Conservation (phyloP, 306 rosid species). For the Castanea sativa region DNA sequence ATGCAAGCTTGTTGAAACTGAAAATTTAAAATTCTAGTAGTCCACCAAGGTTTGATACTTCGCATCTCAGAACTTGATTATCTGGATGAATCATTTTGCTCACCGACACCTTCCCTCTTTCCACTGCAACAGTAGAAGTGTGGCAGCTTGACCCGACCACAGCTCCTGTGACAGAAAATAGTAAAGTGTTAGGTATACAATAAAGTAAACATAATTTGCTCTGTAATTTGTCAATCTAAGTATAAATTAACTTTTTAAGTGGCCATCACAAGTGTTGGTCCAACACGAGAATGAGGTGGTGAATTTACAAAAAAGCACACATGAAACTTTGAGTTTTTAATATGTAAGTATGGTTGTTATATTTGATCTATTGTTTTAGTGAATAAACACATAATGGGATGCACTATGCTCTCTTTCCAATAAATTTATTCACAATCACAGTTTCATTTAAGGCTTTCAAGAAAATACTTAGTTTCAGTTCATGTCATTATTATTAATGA, state of each 20-base stretch:
- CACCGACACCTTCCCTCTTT: conserved; percentile 26
- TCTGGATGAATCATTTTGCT: conserved; percentile 25
- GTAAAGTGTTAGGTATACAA: background rate
- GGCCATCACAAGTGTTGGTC: background rate
- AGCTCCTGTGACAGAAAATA: background rate
- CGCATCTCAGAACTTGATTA: conserved; percentile 14
- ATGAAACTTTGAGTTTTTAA: background rate
- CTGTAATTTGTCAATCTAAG: background rate
- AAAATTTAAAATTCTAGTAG: background rate
- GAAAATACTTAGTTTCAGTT: background rate
- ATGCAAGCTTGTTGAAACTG: background rate
- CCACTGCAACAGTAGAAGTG: conserved; percentile 68
- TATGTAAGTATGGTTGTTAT: background rate
- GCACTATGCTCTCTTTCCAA: background rate
- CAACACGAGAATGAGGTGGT: background rate
- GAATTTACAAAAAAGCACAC: too few species aligned
- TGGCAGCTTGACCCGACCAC: conserved; percentile 44
- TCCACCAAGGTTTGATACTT: background rate
- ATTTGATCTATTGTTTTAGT: background rate
- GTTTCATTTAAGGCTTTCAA: background rate
- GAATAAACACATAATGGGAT: background rate
- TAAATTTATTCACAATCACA: background rate
- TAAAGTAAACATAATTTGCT: too few species aligned
- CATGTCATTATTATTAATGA: background rate
- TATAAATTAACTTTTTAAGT: background rate